Evolutionary conservation across 768 basidiomycete genomes (phyloP), one percentile per base, ranked within the genome.

Genomic region (Zangia roseola): DNA sequence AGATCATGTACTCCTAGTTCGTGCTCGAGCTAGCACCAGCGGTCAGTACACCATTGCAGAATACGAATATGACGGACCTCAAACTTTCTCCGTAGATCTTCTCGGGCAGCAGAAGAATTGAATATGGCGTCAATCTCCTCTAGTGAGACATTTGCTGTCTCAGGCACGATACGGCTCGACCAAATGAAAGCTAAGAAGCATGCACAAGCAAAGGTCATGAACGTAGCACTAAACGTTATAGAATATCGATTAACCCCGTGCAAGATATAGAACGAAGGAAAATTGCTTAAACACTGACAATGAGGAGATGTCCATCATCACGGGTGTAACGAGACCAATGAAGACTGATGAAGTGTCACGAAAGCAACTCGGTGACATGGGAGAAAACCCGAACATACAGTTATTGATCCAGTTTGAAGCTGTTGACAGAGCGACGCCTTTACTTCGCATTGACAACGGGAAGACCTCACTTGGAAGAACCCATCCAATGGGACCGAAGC

Each of bases 351-450:
- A n/a, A 61, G 17, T 21, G 44, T 38, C 41, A 40, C 42, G 19
- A 12, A 8, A 10, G 17, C 8, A 35, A 35, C 3, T 47, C 16
- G 7, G 26, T 14, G 10, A 20, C 13, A 38, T 2, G 19, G 23
- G 8, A 47, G 33, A 26, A 16, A 14, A 34, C 30, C 0, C 19
- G 45, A 13, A 66, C 76, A 2, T 42, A 84, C 85, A 92, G 50
- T 92, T 92, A 59, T 91, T 91, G 21, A 80, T 57, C 90, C 90
- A 92, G 55, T 88, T 89, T n/a, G 86, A 88, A 3, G 88, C 86
- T 2, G 91, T 92, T 17, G 88, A 83, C 19, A 94, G 59, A 20
- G 90, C 81, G 5, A 93, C 91, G 40, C 92, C 92, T 61, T 84
- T 84, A 56, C 87, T 85, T 53, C 91, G 75, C 69, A 88, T 76